Evolutionary conservation across 2,329 filamentous ascomycete genomes (phyloP).

Genomic region (Claviceps humidiphila): DNA sequence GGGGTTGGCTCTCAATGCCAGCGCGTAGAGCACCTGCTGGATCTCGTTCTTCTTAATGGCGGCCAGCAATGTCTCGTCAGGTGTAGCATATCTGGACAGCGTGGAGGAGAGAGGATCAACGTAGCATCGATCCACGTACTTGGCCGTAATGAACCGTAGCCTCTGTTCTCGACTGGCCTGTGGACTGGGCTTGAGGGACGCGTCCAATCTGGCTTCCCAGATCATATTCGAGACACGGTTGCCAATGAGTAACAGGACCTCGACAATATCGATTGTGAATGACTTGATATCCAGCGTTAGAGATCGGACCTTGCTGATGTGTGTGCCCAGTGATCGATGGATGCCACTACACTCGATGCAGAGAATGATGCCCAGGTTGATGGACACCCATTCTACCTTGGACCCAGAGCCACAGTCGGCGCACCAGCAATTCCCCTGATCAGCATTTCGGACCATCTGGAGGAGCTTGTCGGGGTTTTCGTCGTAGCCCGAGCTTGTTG

Average conservation of each 20-base stretch:
- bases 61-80: slow-evolving; percentile 80
- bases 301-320: slow-evolving; percentile 94
- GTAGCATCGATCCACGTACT: slow-evolving; percentile 77
- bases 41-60: slow-evolving; percentile 96
- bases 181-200: slow-evolving; percentile 56
- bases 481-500: slow-evolving; percentile 59
- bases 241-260: slow-evolving; percentile 79
- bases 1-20: slow-evolving; percentile 75
- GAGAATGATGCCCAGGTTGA: slow-evolving; percentile 89
- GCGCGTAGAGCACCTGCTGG: slow-evolving; percentile 78
- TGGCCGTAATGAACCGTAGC: slow-evolving; percentile 86
- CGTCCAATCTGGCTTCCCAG: slow-evolving; percentile 80
- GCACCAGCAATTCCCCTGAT: slow-evolving; percentile 86
- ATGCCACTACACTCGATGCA: slow-evolving; percentile 98
- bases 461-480: slow-evolving; percentile 77
- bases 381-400: slow-evolving; percentile 98
- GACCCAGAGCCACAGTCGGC: slow-evolving; percentile 84
- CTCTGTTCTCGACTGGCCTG: slow-evolving; percentile 79
- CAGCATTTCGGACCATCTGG: slow-evolving; percentile 74
- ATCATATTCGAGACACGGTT: slow-evolving; percentile 94
- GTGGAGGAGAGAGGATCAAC: slow-evolving; percentile 67
- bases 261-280: slow-evolving; percentile 93
- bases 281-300: slow-evolving; percentile 91
- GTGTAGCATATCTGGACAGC: slow-evolving; percentile 59
- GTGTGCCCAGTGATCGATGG: slow-evolving; percentile 87